Base-by-base conservation (phyloP, 1,284 basidiomycete genomes). In the Agaricales sp. region DNA sequence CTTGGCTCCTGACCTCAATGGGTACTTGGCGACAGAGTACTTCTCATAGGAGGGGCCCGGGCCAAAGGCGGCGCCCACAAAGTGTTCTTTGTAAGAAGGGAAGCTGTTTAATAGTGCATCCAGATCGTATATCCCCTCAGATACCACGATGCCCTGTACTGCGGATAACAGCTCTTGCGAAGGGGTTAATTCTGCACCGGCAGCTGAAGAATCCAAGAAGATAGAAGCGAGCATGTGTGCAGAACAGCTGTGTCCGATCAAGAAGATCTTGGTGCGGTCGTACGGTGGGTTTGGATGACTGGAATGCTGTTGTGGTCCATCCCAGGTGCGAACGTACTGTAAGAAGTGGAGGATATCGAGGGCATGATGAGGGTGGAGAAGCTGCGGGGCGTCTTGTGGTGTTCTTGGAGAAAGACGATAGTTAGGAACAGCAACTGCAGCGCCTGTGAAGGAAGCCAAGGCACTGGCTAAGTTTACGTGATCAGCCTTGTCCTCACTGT, bases 161-260 rank as follows among this genome's bases (percentile, higher is more conserved):
- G 75, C 67, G 37, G 56, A 54, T 35, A 80, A 61, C 8, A 89
- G 63, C 2, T 56, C 49, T 2, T 64, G 53, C 4, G 76, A 63
- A 0, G 84, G 82, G 8, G 61, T 59, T 22, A 82, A 67, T 14
- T 64, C 53, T 1, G 69, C 65, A 20, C 67, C 66, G 21, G 59
- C 53, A 1, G 58, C 50, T 4, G 69, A 65, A 8, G 80, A 75
- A 57, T 76, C 69, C 52, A 89, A 69, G 59, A 87, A 73, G 25
- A 89, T 75, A 47, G 78, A 77, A 26, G 75, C 62, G n/a, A 89
- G 65, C 69, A 90, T 89, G 62, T 90, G 87, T 2, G 87, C 83
- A 53, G 79, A 71, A 63, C 85, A 88, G 63, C 83, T 87, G 63
- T 90, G 87, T 14, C 85, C 86, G 38, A 88, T 67, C 43, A 87